Conservation (phyloP, 306 rosid species). For the Cicer arietinum region DNA sequence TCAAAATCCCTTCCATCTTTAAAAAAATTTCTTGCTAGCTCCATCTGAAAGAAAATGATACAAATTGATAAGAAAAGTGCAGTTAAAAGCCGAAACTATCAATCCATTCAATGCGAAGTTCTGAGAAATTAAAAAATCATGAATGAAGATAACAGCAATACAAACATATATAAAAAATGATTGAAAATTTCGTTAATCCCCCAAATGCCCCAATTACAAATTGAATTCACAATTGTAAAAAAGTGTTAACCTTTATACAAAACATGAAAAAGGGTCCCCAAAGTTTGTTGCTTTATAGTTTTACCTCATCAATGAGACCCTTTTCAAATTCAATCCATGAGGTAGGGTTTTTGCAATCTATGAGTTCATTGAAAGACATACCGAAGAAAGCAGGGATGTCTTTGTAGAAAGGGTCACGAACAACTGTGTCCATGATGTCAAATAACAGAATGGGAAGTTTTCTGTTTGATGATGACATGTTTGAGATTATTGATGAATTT, state of each 20-base stretch:
- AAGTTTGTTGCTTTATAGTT: neutral
- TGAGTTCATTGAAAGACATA: constrained; percentile 77
- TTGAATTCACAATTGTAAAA: constrained; percentile 25
- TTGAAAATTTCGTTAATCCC: neutral
- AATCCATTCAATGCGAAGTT: constrained; percentile 11
- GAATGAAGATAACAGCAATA: constrained; percentile 26
- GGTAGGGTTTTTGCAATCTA: constrained; percentile 83
- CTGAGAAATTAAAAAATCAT: constrained; percentile 7
- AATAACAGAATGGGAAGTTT: constrained; percentile 86
- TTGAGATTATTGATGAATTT: constrained; percentile 29
- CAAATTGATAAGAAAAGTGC: constrained; percentile 25
- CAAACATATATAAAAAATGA: neutral
- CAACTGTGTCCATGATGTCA: constrained; percentile 92
- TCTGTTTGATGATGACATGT: constrained; percentile 46
- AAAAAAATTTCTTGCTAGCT: constrained; percentile 76
- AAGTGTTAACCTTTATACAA: constrained; percentile 35
- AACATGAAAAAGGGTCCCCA: constrained; percentile 36
- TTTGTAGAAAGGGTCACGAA: constrained; percentile 90
- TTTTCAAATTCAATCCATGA: constrained; percentile 89
- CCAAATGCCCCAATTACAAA: constrained; percentile 13
- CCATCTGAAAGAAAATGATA: constrained; percentile 65
- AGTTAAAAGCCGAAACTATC: constrained; percentile 29
- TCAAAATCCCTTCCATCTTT: constrained; percentile 84
- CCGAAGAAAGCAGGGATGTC: constrained; percentile 90
- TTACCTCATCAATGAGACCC: constrained; percentile 93